Evolutionary conservation across 768 basidiomycete genomes (phyloP).

Genomic region (Phylloporus sp.): DNA sequence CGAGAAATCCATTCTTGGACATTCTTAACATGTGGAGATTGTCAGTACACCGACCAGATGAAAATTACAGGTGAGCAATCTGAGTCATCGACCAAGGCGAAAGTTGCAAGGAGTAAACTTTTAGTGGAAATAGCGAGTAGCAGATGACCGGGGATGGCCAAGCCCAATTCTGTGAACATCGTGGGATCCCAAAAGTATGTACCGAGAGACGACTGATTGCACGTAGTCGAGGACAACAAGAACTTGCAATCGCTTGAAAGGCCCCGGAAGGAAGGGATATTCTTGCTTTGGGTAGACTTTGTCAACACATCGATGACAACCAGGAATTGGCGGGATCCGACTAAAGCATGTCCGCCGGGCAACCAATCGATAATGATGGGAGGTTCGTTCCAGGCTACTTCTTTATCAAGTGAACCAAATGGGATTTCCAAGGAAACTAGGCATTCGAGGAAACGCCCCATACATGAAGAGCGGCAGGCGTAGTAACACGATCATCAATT

Average conservation of each 20-base stretch:
- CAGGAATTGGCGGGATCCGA: neutral
- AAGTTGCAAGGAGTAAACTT: neutral
- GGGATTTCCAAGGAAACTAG: neutral
- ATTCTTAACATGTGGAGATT: neutral
- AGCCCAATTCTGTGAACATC: neutral
- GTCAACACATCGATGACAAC: neutral
- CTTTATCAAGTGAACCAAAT: neutral
- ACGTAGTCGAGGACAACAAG: neutral
- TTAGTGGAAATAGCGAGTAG: neutral
- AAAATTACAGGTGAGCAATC: neutral
- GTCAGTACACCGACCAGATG: conserved; percentile 1
- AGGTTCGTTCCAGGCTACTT: neutral
- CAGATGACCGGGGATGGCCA: neutral
- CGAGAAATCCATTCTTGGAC: neutral
- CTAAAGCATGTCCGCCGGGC: neutral
- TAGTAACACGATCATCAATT: neutral
- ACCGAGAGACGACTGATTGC: neutral
- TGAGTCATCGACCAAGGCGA: neutral
- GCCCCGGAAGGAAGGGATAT: neutral
- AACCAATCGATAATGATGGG: neutral
- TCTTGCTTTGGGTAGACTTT: neutral
- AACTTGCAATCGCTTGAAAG: neutral
- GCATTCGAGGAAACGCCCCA: neutral
- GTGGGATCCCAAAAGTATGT: conserved; percentile 3
- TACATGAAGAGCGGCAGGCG: neutral